Evolutionary conservation across 2,329 filamentous ascomycete species (phyloP), one percentile per base, ranked within the genome.

Genomic region (Venturia asperata): DNA sequence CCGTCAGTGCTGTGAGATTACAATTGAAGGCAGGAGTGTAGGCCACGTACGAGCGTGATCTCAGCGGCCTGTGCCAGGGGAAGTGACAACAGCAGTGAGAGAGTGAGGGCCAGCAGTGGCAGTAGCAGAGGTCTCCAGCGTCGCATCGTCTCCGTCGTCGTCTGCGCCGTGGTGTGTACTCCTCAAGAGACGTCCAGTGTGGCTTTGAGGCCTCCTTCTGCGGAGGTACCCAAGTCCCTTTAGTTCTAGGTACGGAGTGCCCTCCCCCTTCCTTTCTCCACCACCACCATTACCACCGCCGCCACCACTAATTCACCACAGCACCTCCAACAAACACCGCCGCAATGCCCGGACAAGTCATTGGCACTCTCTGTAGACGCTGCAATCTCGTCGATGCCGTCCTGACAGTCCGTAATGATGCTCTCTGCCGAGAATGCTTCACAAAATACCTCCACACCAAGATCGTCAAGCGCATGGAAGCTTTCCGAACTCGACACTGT

Each of bases 391-490:
- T 75, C 37, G 76, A 80, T 37, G 77, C 82, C 5, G 76, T 78
- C 9, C 77, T 87, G 61, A 78, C 80, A 15, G 81, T 87, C 66
- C 83, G 87, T 66, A 77, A 77, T 21, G 83, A 87, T 70, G 80
- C 80, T 37, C 79, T 88, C 19, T 89, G 87, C 80, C 91, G 88
- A 65, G 77, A 82, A 68, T 97, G 94, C 77, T 97, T 93, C 77
- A 79, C 83, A 66, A 83, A 84, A 71, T 97, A 92, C 78, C 82
- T 96, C 65, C 81, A 84, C 67, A 87, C 85, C 69, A 97, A 97
- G 76, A 83, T 87, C 67, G 83, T 91, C 70, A 93, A 93, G 76
- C 89, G 92, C 61, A 84, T 89, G 79, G 86, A 88, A 69, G 81
- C 81, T 49, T 89, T 87, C 72, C 80, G 83, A 58, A 80, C 85